These are phyloP conservation scores for Penicillium sp. DNA, from an alignment of 2,329 filamentous ascomycete genomes.

Conservation along the genomic window DNA sequence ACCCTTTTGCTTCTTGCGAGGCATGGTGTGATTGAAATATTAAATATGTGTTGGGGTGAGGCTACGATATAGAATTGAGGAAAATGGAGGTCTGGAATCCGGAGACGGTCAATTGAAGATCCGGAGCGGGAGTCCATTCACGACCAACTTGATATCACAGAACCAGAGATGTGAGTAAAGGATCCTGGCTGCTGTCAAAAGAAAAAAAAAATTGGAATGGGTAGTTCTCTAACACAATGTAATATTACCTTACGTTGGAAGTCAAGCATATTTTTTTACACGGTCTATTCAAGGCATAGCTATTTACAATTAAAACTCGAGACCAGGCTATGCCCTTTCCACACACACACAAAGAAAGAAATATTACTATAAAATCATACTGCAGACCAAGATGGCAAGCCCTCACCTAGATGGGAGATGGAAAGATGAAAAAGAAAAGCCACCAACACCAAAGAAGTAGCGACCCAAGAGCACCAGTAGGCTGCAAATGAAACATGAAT, in stretches of 20 bases:
- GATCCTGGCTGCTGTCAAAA: neutral
- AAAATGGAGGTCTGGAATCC: neutral
- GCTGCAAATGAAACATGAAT: conserved; percentile 29
- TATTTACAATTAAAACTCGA: conserved; percentile 24
- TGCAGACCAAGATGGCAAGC: conserved; percentile 11
- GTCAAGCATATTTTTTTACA: conserved; percentile 7
- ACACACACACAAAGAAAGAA: conserved; percentile 9
- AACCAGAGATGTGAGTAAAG: neutral
- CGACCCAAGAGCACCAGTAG: conserved; percentile 12
- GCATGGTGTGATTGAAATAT: conserved; percentile 10
- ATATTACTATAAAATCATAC: conserved; percentile 22
- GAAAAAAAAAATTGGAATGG: too few species aligned
- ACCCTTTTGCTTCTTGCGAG: conserved; percentile 22
- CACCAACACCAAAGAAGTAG: conserved; percentile 27
- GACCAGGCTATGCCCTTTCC: conserved; percentile 19
- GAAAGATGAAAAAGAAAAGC: conserved; percentile 15
- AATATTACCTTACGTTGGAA: neutral
- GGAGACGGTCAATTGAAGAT: conserved; percentile 22
- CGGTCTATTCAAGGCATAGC: conserved; percentile 24
- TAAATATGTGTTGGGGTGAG: neutral
- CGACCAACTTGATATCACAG: neutral
- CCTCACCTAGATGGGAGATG: conserved; percentile 8
- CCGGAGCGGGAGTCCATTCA: conserved; percentile 5
- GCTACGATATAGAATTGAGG: conserved; percentile 4
- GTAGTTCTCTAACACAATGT: neutral